Evolutionary conservation across 2,329 filamentous ascomycete genomes (phyloP), one percentile per base, ranked within the genome.

Genomic region (Leptoxyphium fumago): DNA sequence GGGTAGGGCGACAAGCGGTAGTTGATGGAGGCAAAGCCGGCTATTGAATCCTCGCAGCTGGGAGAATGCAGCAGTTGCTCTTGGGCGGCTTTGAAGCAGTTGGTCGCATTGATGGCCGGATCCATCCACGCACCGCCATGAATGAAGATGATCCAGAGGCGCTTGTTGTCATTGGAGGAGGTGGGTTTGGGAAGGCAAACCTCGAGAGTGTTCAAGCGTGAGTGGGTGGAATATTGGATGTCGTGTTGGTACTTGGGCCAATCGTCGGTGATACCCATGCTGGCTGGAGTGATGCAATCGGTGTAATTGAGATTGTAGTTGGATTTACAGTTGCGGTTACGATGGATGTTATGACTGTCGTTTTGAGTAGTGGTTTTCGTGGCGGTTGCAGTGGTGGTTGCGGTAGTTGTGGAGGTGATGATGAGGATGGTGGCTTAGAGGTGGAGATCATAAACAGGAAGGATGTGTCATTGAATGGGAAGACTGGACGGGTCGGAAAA

Each of bases 11-110:
- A 77, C 41, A 82, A 73, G 32, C 77, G 71, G 67, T 82, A 82
- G 60, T 78, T 74, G 46, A 82, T 57, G 39, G 77, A 79, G 26
- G 77, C 74, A 55, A 83, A 74, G 46, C 73, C 80, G 17, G 73
- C 72, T 45, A 84, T 65, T 41, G 61, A 57, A 10, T 46, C 30
- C 5, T 29, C 10, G 2, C 50, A 26, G 8, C 54, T 44, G 2
- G 41, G 46, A 7, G 53, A 54, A 14, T 47, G 18, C 18, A 61
- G 48, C 10, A 18, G 38, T 21, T 18, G 3, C 13, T 14, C 38
- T 21, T 40, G 38, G 13, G 38, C 38, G 0, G 66, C 61, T 28
- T 61, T 58, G 21, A 52, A 42, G 52, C 69, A 56, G 49, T 57
- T 58, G 29, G 52, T 32, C 2, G 61, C 55, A 38, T 54, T 57